Evolutionary conservation across 2,329 filamentous ascomycete genomes (phyloP).

Genomic region (Clathrospora elynae): DNA sequence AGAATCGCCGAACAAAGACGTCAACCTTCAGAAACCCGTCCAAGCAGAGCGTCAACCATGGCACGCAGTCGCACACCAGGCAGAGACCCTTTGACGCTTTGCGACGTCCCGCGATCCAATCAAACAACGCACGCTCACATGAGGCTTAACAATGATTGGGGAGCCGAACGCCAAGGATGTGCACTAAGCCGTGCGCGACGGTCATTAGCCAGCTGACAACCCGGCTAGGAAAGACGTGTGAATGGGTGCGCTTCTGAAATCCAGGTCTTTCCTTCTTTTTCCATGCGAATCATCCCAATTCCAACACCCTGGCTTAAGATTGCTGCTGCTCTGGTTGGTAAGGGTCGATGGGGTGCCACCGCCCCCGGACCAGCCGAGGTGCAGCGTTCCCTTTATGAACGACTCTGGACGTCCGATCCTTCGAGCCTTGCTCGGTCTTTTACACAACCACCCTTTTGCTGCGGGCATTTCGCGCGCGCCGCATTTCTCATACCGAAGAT

Average conservation of each 20-base stretch:
- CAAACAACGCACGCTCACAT: slow-evolving; percentile 23
- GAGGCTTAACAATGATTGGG: slow-evolving; percentile 18
- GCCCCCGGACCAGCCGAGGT: slow-evolving; percentile 13
- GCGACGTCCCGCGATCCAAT: slow-evolving; percentile 19
- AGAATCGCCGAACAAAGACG: slow-evolving; percentile 12
- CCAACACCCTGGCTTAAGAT: slow-evolving; percentile 16
- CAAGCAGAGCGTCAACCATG: slow-evolving; percentile 16
- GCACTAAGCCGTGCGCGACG: slow-evolving; percentile 8
- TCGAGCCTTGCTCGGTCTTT: slow-evolving; percentile 18
- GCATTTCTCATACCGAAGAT: slow-evolving; percentile 15
- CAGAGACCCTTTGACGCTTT: neutral
- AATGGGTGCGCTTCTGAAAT: slow-evolving; percentile 18
- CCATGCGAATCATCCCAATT: slow-evolving; percentile 24
- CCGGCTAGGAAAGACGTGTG: slow-evolving; percentile 23
- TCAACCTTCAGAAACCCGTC: slow-evolving; percentile 7
- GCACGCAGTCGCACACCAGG: slow-evolving; percentile 17
- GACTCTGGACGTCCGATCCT: slow-evolving; percentile 20
- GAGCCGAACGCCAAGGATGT: slow-evolving; percentile 14
- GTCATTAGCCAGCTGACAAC: slow-evolving; percentile 15
- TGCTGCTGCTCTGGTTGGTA: slow-evolving; percentile 10
- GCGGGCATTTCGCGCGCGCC: slow-evolving; percentile 24
- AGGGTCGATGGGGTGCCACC: slow-evolving; percentile 20
- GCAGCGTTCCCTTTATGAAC: slow-evolving; percentile 23
- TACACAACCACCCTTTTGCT: slow-evolving; percentile 18
- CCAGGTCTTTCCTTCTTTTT: slow-evolving; percentile 6